These are phyloP conservation scores for Lachnellula subtilissima DNA, from an alignment of 2,329 filamentous ascomycete species.

Conservation along the genomic window DNA sequence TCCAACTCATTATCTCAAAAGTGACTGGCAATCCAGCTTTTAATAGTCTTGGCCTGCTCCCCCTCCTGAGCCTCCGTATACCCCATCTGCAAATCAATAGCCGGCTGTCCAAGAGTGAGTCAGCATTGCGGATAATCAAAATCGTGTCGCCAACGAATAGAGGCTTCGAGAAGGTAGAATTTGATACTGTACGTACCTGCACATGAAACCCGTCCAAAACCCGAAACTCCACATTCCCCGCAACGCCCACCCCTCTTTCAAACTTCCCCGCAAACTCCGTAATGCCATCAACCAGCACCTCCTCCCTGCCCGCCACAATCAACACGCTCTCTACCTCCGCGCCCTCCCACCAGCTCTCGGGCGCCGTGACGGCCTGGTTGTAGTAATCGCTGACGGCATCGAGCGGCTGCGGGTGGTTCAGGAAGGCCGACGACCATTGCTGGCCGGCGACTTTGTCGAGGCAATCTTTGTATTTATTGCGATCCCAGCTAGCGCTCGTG, in stretches of 20 bases:
- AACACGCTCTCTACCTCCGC: slow-evolving; percentile 45
- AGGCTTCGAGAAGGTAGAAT: not conserved
- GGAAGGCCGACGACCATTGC: slow-evolving; percentile 45
- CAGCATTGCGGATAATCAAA: not conserved
- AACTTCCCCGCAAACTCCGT: slow-evolving; percentile 44
- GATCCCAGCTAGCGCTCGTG: slow-evolving; percentile 36
- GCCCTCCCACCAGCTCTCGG: slow-evolving; percentile 48
- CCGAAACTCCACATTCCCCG: slow-evolving; percentile 13
- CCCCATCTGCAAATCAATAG: slow-evolving; percentile 20
- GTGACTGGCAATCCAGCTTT: slow-evolving; percentile 23
- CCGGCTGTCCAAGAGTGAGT: slow-evolving; percentile 27
- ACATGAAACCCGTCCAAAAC: slow-evolving; percentile 6
- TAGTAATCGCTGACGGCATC: slow-evolving; percentile 41
- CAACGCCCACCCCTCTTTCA: slow-evolving; percentile 26
- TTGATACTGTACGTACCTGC: no score
- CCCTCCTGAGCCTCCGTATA: slow-evolving; percentile 22
- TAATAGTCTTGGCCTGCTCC: slow-evolving; percentile 20
- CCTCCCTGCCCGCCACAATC: slow-evolving; percentile 49
- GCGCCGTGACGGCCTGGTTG: slow-evolving; percentile 46
- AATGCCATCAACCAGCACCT: slow-evolving; percentile 54
- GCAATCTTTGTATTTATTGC: slow-evolving; percentile 48
- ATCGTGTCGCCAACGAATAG: slow-evolving; percentile 8
- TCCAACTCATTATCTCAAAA: slow-evolving; percentile 2
- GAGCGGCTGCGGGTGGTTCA: slow-evolving; percentile 32
- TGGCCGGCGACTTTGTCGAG: slow-evolving; percentile 37